Evolutionary conservation across 139 green algal species (phyloP).

Genomic region (Auxenochlorella protothecoides): DNA sequence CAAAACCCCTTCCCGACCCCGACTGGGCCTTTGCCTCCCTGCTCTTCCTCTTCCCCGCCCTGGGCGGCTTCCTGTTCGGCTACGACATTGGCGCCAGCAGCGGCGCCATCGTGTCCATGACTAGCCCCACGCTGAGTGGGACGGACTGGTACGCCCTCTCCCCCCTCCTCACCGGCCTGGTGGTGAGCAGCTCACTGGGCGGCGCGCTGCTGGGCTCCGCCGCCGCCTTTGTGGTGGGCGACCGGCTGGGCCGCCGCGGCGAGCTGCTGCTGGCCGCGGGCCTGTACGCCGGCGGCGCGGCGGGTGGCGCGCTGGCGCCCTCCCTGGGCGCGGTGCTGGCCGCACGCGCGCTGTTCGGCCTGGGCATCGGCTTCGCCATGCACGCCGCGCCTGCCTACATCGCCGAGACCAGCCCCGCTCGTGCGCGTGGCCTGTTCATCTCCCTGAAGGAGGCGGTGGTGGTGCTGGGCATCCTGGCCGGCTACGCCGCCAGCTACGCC

Average conservation of each 20-base stretch:
- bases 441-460: conserved; percentile 76
- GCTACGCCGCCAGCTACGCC: conserved; percentile 24
- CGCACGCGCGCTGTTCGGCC: conserved; percentile 59
- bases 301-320: conserved; percentile 4
- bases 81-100: conserved; percentile 82
- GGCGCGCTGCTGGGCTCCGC: conserved; percentile 69
- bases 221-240: conserved; percentile 51
- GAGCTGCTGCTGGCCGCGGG: conserved; percentile 66
- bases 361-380: conserved; percentile 90
- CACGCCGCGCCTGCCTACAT: conserved; percentile 91
- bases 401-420: conserved; percentile 62
- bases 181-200: conserved; percentile 64
- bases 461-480: conserved; percentile 77
- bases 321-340: conserved; percentile 43
- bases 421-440: conserved; percentile 66
- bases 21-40: conserved; percentile 21
- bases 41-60: conserved; percentile 53
- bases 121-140: conserved; percentile 31
- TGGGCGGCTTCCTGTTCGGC: conserved; percentile 63
- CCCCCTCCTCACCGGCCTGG: conserved; percentile 44
- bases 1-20: background rate
- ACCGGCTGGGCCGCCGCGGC: conserved; percentile 56
- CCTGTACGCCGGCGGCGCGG: conserved; percentile 45
- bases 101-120: conserved; percentile 66
- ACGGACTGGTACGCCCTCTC: conserved; percentile 56